Evolutionary conservation across 225 moss, liverwort and hornwort species (phyloP).

Genomic region (Neckera pumila): DNA sequence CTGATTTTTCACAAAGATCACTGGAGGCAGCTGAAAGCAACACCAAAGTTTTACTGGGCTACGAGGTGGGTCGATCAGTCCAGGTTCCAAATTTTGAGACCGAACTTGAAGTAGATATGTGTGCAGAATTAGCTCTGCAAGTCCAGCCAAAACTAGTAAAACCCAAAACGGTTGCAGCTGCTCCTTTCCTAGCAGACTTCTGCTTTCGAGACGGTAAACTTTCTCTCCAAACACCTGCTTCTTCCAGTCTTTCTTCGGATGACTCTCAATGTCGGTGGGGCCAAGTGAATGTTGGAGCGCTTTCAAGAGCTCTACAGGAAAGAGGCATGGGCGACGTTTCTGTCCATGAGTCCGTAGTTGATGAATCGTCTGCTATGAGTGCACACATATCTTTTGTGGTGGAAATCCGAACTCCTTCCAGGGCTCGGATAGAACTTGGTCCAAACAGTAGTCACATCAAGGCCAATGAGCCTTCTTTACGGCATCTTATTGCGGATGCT

Average conservation of each 20-base stretch:
- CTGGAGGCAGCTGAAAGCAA: slow-evolving; percentile 7
- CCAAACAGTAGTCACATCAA: slow-evolving; percentile 35
- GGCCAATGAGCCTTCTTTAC: slow-evolving; percentile 27
- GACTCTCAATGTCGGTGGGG: slow-evolving; percentile 68
- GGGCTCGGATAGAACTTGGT: slow-evolving; percentile 45
- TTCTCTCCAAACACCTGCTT: slow-evolving; percentile 34
- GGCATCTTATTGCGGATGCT: slow-evolving; percentile 45
- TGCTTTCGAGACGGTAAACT: slow-evolving; percentile 59
- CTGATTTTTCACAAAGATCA: slow-evolving; percentile 14
- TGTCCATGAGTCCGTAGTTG: slow-evolving; percentile 22
- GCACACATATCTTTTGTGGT: neutral
- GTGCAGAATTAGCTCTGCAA: slow-evolving; percentile 75
- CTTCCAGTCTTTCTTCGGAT: slow-evolving; percentile 4
- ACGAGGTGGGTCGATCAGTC: slow-evolving; percentile 28
- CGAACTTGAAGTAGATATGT: slow-evolving; percentile 67
- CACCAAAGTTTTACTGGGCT: slow-evolving; percentile 7
- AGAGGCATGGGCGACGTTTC: slow-evolving; percentile 57
- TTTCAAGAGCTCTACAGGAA: slow-evolving; percentile 67
- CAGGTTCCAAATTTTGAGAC: slow-evolving; percentile 33
- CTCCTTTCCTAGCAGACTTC: slow-evolving; percentile 62
- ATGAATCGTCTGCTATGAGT: neutral
- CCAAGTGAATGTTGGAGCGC: slow-evolving; percentile 49
- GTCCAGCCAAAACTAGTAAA: slow-evolving; percentile 68
- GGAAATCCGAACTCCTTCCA: slow-evolving; percentile 35
- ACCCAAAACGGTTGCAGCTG: slow-evolving; percentile 60